Base-by-base conservation (phyloP, 371 early-diverging fungal species). In the Rhizomucor miehei region DNA sequence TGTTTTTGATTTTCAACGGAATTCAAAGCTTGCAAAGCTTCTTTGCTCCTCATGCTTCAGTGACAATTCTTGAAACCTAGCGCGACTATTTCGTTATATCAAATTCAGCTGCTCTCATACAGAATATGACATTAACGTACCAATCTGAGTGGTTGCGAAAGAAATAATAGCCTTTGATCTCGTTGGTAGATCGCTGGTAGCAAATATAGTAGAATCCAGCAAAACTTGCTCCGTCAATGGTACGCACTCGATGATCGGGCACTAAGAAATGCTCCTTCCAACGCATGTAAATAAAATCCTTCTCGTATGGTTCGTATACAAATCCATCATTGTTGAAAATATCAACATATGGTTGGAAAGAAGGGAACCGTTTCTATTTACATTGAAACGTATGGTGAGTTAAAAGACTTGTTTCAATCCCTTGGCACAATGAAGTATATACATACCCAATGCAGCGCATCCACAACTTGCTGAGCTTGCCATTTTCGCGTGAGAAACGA, bases 231-330 rank as follows among this genome's bases (percentile, higher is more conserved):
- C 98, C 98, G 49, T 84, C 70, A 56, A 97, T 89, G 20, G 75
- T 80, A 56, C 75, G 84, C 40, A 96, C 88, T 52, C 80, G 81
- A 75, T 96, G 95, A 77, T 97, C 94, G 25, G 98, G 97, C 3
- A 96, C 93, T 41, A 97, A 68, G 67, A 96, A 97, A 54, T 89
- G 89, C 67, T 97, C 98, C 81, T 95, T 97, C 96, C 96, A 95
- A 34, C 97, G 84, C 97, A 97, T 97, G 66, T 91, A 97, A 23
- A 97, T 71, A 57, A 81, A 83, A 56, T 93, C 90, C 39, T 78
- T 73, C 59, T 84, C 78, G 23, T 69, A 57, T 48, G 84, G 87
- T 67, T 91, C 88, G 59, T 87, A 89, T 9, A 64, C 65, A 64
- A 87, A 87, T 19, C 67, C 77, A 52, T 90, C 88, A 34, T 84